phyloP scores from a whole-genome alignment of 805 yeast genomes.

The Metschnikowia santaceciliae region DNA sequence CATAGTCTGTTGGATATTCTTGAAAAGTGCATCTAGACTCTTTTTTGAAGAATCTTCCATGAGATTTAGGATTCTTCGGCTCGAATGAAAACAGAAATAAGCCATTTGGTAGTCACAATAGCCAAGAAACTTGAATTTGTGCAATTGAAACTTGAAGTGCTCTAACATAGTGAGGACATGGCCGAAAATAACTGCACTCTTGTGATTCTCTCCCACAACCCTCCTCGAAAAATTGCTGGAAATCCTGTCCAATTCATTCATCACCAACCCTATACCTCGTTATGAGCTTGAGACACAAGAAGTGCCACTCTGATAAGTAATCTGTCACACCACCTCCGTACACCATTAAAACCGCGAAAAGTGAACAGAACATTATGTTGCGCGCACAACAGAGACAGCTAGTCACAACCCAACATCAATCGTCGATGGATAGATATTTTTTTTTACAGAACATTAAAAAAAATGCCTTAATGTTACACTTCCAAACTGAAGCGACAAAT shows the following conservation, averaged over 20 bases:
- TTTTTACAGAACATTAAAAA: too few relatives aligned
- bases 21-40: background rate
- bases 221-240: background rate
- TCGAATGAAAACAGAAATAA: conserved; percentile 21
- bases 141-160: conserved; percentile 30
- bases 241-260: background rate
- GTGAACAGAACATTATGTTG: background rate
- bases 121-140: conserved; percentile 24
- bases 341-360: background rate
- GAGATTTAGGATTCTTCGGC: background rate
- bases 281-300: background rate
- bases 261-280: background rate
- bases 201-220: background rate
- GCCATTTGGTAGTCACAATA: conserved; percentile 39
- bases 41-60: background rate
- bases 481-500: too few relatives aligned
- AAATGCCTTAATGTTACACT: too few relatives aligned
- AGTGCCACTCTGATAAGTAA: background rate
- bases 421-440: too few relatives aligned
- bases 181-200: background rate
- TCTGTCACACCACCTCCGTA: background rate
- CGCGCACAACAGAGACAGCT: too few relatives aligned
- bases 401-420: too few relatives aligned
- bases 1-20: conserved; percentile 1
- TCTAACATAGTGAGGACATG: conserved; percentile 25